Evolutionary conservation across 176 grass and related monocot genomes (phyloP), one percentile per base, ranked within the genome.

Genomic region (Oryza meridionalis): DNA sequence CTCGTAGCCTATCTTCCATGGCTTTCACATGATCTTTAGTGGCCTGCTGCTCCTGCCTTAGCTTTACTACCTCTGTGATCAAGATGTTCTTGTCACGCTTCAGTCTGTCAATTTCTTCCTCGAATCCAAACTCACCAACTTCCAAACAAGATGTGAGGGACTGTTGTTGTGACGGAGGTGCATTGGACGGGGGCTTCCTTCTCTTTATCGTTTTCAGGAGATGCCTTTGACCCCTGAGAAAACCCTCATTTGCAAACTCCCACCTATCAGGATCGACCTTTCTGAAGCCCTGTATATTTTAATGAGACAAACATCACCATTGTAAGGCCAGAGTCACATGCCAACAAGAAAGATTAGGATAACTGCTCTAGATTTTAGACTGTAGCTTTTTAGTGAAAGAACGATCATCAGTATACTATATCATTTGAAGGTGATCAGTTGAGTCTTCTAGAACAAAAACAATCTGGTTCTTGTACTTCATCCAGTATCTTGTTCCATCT

Each of bases 181-280:
- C 79, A 75, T 81, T 69, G 50, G 84, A 75, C 7, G 79, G 67
- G 2, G 86, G 70, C 76, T 94, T 97, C 76, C 95, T 97, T 73
- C 95, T 88, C 46, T 91, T 97, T 76, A 97, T 93, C 47, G 29
- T 91, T 84, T 93, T 97, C 31, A 97, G 83, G 25, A 94, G 90
- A 83, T 93, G 88, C 75, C 84, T 94, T 78, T 94, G 95, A 63
- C 86, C 87, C 77, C 87, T 88, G 42, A 94, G 88, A 79, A 97
- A 97, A 80, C 90, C 88, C 81, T 97, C 92, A 76, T 91, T 94
- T 75, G 95, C 92, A 88, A 97, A 97, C 83, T 97, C 95, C 95
- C 95, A 97, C 84, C 84, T 93, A 51, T 97, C 92, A 81, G 95
- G 92, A 78, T 94, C 92, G 24, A 97, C 83, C 77, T 97, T 97